Conservation (phyloP, 2,329 filamentous ascomycete genomes). For the Teratosphaeria epicoccoides region DNA sequence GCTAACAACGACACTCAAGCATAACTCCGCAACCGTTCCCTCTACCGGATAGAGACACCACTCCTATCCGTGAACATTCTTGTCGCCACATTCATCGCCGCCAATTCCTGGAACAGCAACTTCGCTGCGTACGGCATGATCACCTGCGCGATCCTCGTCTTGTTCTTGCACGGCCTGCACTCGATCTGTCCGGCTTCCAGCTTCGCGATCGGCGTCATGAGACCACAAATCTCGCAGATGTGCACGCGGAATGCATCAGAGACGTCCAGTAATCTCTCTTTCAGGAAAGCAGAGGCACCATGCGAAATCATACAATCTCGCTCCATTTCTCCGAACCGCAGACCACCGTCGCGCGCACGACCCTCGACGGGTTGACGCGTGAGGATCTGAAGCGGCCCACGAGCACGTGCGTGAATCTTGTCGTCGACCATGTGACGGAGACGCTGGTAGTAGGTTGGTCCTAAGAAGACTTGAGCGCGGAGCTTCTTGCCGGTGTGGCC, state of each 20-base stretch:
- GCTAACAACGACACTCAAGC: not conserved
- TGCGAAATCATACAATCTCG: slow-evolving; percentile 99
- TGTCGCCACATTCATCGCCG: slow-evolving; percentile 95
- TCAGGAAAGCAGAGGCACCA: slow-evolving; percentile 90
- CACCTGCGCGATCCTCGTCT: slow-evolving; percentile 95
- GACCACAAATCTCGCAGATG: slow-evolving; percentile 94
- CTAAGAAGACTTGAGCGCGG: slow-evolving; percentile 88
- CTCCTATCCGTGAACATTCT: slow-evolving; percentile 73
- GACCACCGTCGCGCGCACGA: slow-evolving; percentile 92
- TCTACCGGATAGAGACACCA: slow-evolving; percentile 21
- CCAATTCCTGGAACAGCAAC: slow-evolving; percentile 93
- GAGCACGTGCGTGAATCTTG: slow-evolving; percentile 98
- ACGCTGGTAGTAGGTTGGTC: slow-evolving; percentile 97
- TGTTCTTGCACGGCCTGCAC: slow-evolving; percentile 96
- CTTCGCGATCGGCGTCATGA: slow-evolving; percentile 99
- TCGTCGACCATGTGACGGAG: slow-evolving; percentile 99
- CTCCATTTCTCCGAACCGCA: slow-evolving; percentile 99
- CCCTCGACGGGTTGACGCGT: slow-evolving; percentile 95
- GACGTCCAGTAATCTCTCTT: slow-evolving; percentile 94
- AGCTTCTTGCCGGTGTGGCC: slow-evolving; percentile 93
- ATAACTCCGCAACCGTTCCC: too few species aligned
- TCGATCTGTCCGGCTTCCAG: slow-evolving; percentile 93
- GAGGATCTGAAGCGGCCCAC: slow-evolving; percentile 92
- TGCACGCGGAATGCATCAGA: slow-evolving; percentile 97
- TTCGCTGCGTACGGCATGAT: slow-evolving; percentile 98